Percentiles rank a stretch among this genome's conserved stretches.
These are phyloP conservation scores for Acephala macrosclerotiorum DNA, from an alignment of 2,329 filamentous ascomycete genomes.

Conservation along the genomic window DNA sequence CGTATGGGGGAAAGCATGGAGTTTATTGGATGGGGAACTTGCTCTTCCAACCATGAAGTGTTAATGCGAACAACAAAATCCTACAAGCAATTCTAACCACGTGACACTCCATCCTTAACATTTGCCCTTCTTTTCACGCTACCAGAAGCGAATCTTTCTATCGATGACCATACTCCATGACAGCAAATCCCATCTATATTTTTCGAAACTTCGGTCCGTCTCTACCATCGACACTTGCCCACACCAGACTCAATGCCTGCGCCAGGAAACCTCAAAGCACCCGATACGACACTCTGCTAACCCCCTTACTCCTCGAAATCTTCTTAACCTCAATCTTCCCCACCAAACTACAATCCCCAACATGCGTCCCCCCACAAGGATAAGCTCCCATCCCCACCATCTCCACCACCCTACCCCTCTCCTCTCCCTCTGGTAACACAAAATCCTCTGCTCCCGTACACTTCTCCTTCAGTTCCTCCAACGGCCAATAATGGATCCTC, in stretches of 20 bases:
- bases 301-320: constrained; percentile 70
- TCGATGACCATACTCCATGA: too few relatives aligned
- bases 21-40: too few relatives aligned
- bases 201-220: not conserved
- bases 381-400: constrained; percentile 75
- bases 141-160: too few relatives aligned
- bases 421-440: constrained; percentile 52
- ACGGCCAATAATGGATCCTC: constrained; percentile 72
- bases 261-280: constrained; percentile 10
- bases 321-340: constrained; percentile 71
- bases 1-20: too few relatives aligned
- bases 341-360: constrained; percentile 62
- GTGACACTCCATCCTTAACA: too few relatives aligned
- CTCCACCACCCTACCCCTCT: constrained; percentile 66
- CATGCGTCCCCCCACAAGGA: constrained; percentile 80
- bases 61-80: not conserved
- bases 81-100: too few relatives aligned
- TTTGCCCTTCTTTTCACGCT: too few relatives aligned
- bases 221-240: not conserved
- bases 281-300: constrained; percentile 57
- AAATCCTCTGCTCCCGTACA: constrained; percentile 43
- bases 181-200: not conserved
- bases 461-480: constrained; percentile 63
- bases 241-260: not conserved
- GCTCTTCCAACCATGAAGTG: not conserved